Base-by-base conservation (phyloP, 2,329 filamentous ascomycete species). In the Fusarium nisikadoi region DNA sequence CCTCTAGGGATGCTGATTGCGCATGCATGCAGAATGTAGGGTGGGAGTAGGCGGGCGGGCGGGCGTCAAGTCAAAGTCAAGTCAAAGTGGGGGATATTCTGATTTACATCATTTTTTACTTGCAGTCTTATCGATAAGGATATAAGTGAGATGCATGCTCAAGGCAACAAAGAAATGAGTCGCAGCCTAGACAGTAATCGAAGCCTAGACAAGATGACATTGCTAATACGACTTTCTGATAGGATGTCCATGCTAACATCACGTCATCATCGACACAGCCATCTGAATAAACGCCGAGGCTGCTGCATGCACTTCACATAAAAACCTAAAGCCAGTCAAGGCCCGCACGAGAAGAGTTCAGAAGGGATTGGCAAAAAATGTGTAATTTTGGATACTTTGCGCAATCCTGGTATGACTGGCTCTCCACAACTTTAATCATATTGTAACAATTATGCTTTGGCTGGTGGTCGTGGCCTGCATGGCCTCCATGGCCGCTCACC, bases 91-190 rank as follows among this genome's bases (percentile, higher is more conserved):
- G 73, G 73, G 72, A 50, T 56, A 61, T 38, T 49, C 66, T 59
- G 73, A 69, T 75, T 75, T 75, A 62, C 70, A 75, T 74, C 73
- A 76, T 73, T 74, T 72, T 72, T 70, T 38, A 39, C 39, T 56
- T 45, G 52, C 29, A 46, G 33, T 25, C 60, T 71, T 76, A 76
- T 76, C 74, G 74, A 76, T 76, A 76, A 75, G 58, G 38, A 45
- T 74, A 27, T 69, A 57, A 66, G 59, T 70, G 62, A 57, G 23
- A 43, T 52, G 10, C 39, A 33, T 57, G 20, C 50, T 35, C 50
- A 39, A 73, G 56, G 58, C 64, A 65, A 38, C 71, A 45, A 23
- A 38, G 59, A 46, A 46, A 38, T 6, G 7, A 42, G 31, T 20
- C 8, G 38, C 16, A 64, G 49, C 47, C 59, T 54, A 31, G 29